Evolutionary conservation across 495 filamentous ascomycete genomes (phyloP).

Genomic region (Xylaria acuta): DNA sequence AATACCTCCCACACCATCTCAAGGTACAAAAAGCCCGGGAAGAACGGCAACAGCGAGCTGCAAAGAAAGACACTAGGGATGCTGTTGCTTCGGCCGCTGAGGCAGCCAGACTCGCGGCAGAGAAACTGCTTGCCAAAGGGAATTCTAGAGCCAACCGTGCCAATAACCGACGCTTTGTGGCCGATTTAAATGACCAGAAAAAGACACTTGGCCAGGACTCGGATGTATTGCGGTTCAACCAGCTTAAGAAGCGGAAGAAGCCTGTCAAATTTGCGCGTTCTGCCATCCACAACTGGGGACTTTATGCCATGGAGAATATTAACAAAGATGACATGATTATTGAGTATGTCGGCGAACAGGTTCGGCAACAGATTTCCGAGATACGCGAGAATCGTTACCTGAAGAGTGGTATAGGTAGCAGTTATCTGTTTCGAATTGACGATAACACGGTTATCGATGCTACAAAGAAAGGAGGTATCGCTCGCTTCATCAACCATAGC

Average conservation of each 20-base stretch:
- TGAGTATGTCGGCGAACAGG: slow-evolving; percentile 98
- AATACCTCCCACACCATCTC: slow-evolving; percentile 96
- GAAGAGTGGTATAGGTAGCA: slow-evolving; percentile 95
- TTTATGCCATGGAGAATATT: slow-evolving; percentile 98
- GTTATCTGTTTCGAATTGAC: slow-evolving; percentile 97
- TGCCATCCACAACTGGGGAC: slow-evolving; percentile 98
- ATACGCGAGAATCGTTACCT: slow-evolving; percentile 90
- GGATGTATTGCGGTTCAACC: slow-evolving; percentile 94
- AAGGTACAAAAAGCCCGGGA: slow-evolving; percentile 89
- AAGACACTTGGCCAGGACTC: slow-evolving; percentile 83
- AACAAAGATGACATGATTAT: slow-evolving; percentile 99
- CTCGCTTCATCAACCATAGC: slow-evolving; percentile 98
- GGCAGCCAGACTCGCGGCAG: slow-evolving; percentile 75
- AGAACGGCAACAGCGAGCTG: slow-evolving; percentile 78
- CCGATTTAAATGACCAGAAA: slow-evolving; percentile 93
- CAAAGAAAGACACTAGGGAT: slow-evolving; percentile 70
- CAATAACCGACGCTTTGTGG: slow-evolving; percentile 91
- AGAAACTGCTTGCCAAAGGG: slow-evolving; percentile 76
- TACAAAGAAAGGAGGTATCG: slow-evolving; percentile 97
- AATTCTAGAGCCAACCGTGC: slow-evolving; percentile 88
- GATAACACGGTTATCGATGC: slow-evolving; percentile 98
- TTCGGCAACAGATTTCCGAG: slow-evolving; percentile 94
- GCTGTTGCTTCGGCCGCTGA: slow-evolving; percentile 68
- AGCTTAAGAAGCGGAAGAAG: slow-evolving; percentile 99
- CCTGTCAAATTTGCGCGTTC: slow-evolving; percentile 97